Base-by-base conservation (phyloP, 1,139 yeast genomes). In the Kodamaea alishanica region DNA sequence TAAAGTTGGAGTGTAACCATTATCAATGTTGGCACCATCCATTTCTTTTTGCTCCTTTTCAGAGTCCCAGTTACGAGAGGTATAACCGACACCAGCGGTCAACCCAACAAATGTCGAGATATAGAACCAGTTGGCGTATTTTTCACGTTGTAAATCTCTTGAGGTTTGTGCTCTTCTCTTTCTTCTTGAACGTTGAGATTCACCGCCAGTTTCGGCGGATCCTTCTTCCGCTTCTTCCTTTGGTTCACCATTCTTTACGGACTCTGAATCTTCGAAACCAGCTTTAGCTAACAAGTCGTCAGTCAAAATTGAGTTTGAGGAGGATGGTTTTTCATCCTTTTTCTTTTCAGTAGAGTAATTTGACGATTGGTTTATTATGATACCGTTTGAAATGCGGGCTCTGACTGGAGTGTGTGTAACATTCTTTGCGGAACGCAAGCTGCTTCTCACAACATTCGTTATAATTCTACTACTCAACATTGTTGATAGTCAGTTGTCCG, bases 41-140 rank as follows among this genome's bases (percentile, higher is more conserved):
- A 66, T 51, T 40, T 68, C 60, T 47, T 75, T 72, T 44, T 76
- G 79, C 47, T 84, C 85, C 49, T 84, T 94, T 43, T 73, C 84
- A 10, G 76, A 80, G 47, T 87, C 96, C 90, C 96, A 90, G 54
- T 89, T 82, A 62, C 98, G 81, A 40, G 84, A 76, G 68, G 88
- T 63, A 61, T 86, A 92, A 7, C 79, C 87, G 34, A 77, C 71
- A 26, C 88, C 90, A 15, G 81, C 84, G 30, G 80, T 48, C 3
- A 77, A 75, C 12, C 74, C 74, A 22, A 80, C 78, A n/a, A 86
- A 65, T 32, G 85, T 57, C 20, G 78, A 74, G 40, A 81, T 58
- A 61, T 84, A 84, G 54, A 83, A 81, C 65, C 80, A 65, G 57
- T 80, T 82, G 40, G 92, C 89, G 49, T 77, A 75, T 52, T 70